A percentile compares a stretch with the other conserved stretches of the same genome.
Conservation (phyloP, 495 filamentous ascomycete species). For the Achaetomiella virescens region DNA sequence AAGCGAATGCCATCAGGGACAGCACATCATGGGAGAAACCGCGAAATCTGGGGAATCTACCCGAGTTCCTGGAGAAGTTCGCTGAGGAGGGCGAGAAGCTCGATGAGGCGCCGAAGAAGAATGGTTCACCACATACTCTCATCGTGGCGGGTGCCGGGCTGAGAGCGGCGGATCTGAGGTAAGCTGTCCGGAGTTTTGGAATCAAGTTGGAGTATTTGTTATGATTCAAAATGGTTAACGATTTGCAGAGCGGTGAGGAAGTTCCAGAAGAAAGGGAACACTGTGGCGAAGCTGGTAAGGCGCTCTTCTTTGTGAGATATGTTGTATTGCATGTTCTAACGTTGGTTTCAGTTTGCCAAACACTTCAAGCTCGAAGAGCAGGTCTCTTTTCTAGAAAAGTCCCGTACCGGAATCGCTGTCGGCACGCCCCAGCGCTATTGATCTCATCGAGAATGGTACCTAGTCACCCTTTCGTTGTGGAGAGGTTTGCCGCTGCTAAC, state of each 20-base stretch:
- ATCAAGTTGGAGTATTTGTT: background rate
- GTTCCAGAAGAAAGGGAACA: conserved; percentile 69
- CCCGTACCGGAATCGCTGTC: conserved; percentile 73
- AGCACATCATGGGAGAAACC: conserved; percentile 63
- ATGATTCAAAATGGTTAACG: background rate
- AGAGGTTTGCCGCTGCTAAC: conserved; percentile 17
- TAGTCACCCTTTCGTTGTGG: conserved; percentile 3
- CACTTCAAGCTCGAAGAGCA: conserved; percentile 93
- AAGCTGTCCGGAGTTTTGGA: conserved; percentile 6
- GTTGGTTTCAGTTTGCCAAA: conserved; percentile 65
- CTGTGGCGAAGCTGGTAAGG: conserved; percentile 70
- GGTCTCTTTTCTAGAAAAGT: conserved; percentile 64
- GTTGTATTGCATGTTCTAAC: background rate
- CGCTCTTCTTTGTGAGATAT: background rate
- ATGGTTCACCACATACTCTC: conserved; percentile 80
- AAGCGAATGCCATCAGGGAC: conserved; percentile 49
- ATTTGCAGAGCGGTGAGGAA: conserved; percentile 58
- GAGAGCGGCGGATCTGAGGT: conserved; percentile 75
- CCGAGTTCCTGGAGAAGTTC: conserved; percentile 67
- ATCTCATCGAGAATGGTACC: conserved; percentile 71
- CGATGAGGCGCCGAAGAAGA: conserved; percentile 55
- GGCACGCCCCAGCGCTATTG: conserved; percentile 77
- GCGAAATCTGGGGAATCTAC: conserved; percentile 61
- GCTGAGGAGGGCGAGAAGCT: conserved; percentile 50
- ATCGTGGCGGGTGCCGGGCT: conserved; percentile 73